A percentile compares a stretch with the other conserved stretches of the same genome.
Evolutionary conservation across 2,329 filamentous ascomycete genomes (phyloP).

Genomic region (Colletotrichum cordylinicola): DNA sequence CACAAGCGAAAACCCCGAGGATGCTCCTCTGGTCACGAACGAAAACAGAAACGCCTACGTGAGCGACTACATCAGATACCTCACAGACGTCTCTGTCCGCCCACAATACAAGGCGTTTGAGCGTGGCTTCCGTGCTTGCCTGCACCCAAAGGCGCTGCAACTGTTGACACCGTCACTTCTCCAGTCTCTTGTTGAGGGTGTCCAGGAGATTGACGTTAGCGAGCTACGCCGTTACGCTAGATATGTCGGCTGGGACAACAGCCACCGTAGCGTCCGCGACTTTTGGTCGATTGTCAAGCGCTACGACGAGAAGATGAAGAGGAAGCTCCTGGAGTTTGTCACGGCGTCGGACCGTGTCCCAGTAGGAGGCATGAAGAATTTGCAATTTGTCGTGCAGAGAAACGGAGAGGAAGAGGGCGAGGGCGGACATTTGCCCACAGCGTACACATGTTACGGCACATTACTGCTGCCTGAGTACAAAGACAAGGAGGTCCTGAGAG

Average conservation of each 20-base stretch:
- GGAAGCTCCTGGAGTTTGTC: conserved; percentile 87
- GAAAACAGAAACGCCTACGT: conserved; percentile 81
- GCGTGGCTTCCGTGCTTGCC: conserved; percentile 78
- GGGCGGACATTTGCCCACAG: conserved; percentile 74
- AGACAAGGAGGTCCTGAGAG: conserved; percentile 70
- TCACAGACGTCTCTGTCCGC: conserved; percentile 78
- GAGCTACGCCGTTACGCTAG: conserved; percentile 74
- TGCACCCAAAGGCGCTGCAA: conserved; percentile 72
- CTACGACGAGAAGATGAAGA: conserved; percentile 73
- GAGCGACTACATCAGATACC: conserved; percentile 82
- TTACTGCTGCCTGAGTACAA: conserved; percentile 85
- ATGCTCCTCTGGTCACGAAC: conserved; percentile 79
- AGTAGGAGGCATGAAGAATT: conserved; percentile 80
- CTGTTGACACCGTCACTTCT: conserved; percentile 76
- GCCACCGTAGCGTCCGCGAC: conserved; percentile 72
- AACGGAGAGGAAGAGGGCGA: conserved; percentile 69
- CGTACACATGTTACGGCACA: conserved; percentile 92
- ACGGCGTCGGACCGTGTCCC: conserved; percentile 92
- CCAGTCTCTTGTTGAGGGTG: conserved; percentile 82
- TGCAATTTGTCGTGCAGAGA: conserved; percentile 84
- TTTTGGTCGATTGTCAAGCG: conserved; percentile 84
- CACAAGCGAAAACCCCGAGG: conserved; percentile 46
- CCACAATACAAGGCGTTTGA: conserved; percentile 84
- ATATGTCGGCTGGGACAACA: conserved; percentile 82
- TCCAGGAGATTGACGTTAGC: conserved; percentile 78